Evolutionary conservation across 257 asterid species (phyloP).

Genomic region (Jacaranda copaia): DNA sequence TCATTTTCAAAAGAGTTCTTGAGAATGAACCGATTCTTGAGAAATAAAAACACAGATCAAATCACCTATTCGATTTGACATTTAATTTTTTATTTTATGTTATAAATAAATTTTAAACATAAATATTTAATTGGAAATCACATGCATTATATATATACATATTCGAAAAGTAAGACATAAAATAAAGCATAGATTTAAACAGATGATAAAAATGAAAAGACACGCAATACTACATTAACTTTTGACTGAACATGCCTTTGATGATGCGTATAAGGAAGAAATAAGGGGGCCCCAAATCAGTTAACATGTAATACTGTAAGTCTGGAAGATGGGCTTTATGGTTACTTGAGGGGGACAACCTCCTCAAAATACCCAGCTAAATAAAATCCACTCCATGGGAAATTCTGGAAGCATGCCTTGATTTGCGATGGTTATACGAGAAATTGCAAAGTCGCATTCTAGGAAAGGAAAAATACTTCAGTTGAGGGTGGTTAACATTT

Average conservation of each 20-base stretch:
- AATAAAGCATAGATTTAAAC: neutral
- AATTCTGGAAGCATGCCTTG: neutral
- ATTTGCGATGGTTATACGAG: neutral
- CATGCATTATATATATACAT: too few relatives aligned
- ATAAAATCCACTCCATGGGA: neutral
- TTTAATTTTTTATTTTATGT: too few relatives aligned
- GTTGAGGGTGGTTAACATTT: neutral
- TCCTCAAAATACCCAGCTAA: neutral
- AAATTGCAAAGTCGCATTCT: neutral
- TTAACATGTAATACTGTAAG: constrained; percentile 32
- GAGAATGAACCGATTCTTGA: too few relatives aligned
- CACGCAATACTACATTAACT: neutral
- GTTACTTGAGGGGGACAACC: constrained; percentile 24
- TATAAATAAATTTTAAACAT: too few relatives aligned
- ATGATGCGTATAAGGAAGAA: constrained; percentile 56
- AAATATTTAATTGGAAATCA: too few relatives aligned
- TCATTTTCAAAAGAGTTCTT: neutral
- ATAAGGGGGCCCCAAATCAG: constrained; percentile 36
- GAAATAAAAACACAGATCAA: too few relatives aligned
- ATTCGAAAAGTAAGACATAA: too few relatives aligned
- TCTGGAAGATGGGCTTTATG: constrained; percentile 28
- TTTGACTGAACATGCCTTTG: constrained; percentile 25
- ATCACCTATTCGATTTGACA: neutral
- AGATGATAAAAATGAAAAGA: neutral
- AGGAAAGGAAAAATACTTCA: neutral